Conservation (phyloP, 768 basidiomycete species). For the Macrocybe gigantea region DNA sequence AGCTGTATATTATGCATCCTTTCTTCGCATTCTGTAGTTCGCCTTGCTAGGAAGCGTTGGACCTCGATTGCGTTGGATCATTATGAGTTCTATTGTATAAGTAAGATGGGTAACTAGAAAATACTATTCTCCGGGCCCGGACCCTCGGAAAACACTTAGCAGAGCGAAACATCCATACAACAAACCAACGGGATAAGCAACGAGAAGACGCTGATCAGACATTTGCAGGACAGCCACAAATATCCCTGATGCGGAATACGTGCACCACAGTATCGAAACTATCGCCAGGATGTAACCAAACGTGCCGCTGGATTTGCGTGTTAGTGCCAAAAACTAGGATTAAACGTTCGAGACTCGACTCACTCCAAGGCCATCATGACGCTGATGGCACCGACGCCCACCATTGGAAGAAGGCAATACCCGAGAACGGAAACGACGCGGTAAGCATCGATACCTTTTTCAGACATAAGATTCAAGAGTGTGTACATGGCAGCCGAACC, state of each 20-base stretch:
- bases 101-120: background rate
- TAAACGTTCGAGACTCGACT: conserved; percentile 23
- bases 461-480: conserved; percentile 95
- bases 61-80: background rate
- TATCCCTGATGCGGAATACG: conserved; percentile 91
- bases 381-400: conserved; percentile 85
- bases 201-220: conserved; percentile 91
- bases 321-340: conserved; percentile 7
- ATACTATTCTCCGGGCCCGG: conserved; percentile 16
- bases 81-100: background rate
- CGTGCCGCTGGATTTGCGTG: conserved; percentile 47
- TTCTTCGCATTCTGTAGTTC: no score
- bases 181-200: conserved; percentile 94
- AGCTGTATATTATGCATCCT: no score
- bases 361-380: conserved; percentile 87
- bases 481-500: conserved; percentile 90
- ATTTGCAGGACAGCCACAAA: conserved; percentile 94
- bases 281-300: conserved; percentile 82
- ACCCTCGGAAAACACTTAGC: conserved; percentile 82
- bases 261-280: conserved; percentile 92
- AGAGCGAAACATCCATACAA: conserved; percentile 93
- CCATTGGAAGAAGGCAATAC: conserved; percentile 96
- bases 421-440: conserved; percentile 92
- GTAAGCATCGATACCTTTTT: conserved; percentile 91
- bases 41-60: no score